Evolutionary conservation across 2,329 filamentous ascomycete species (phyloP), one percentile per base, ranked within the genome.

Genomic region (Aspergillus glaucus): DNA sequence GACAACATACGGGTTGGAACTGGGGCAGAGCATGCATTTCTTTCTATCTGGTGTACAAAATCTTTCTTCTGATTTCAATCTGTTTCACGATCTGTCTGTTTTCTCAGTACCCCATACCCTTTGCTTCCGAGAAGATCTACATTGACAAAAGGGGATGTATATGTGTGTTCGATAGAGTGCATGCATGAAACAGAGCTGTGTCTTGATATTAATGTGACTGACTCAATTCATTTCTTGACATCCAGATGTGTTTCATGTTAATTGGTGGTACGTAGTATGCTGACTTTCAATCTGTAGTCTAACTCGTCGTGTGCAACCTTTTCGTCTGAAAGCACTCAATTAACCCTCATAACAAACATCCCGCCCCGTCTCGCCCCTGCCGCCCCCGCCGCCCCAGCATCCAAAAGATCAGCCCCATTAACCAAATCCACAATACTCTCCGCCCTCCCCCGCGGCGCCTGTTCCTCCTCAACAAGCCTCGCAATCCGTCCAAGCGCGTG

Each of bases 261-360:
- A 22, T 10, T 19, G 7, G 7, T 42, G 19, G 17, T 26, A 22
- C 14, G n/a, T 22, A 37, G 26, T 30, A 30, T 30, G 26, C 26
- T 30, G 26, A 30, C 26, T 4, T 30, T 30, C 26, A 30, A 30
- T 30, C 10, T 30, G 9, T 12, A 30, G 9, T 12, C 26, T 26
- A 26, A 26, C 24, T 12, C 26, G 9, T 30, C 26, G 10, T 30
- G 26, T 30, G 10, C 26, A 30, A 30, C 1, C 10, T 30, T 30
- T 12, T 12, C 26, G 10, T 30, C 10, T 12, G 10, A 30, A 30
- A 10, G 26, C 26, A 30, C 4, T 30, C 32, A 50, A 53, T 66
- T 66, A 24, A 64, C 60, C 12, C 57, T 59, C 45, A 70, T 50
- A 22, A 69, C 63, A 49, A 67, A 62, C 55, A 68, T 68, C 2